Conservation (phyloP, 2,329 filamentous ascomycete genomes). For the Davidsoniella australis region DNA sequence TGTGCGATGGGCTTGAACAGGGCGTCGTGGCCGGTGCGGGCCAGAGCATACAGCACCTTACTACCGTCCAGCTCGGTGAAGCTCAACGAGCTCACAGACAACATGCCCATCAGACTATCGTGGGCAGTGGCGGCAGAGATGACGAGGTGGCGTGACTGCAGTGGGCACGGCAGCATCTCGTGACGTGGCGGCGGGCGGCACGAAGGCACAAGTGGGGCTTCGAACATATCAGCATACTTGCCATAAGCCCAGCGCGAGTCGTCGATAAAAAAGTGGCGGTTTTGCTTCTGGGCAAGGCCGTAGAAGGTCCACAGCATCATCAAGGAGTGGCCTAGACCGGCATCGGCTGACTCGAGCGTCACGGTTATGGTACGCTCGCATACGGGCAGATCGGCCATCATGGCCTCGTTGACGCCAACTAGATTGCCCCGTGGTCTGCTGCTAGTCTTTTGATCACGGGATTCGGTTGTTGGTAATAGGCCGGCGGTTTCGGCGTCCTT, state of each 20-base stretch:
- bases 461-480: constrained; percentile 32
- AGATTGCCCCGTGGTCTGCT: constrained; percentile 22
- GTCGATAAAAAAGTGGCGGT: constrained; percentile 66
- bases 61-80: constrained; percentile 27
- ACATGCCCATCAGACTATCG: constrained; percentile 28
- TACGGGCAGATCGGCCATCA: constrained; percentile 31
- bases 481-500: constrained; percentile 49
- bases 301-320: constrained; percentile 75
- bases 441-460: constrained; percentile 21
- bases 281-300: constrained; percentile 57
- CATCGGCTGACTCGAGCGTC: constrained; percentile 54
- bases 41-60: constrained; percentile 48
- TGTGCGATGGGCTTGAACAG: constrained; percentile 53
- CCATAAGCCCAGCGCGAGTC: constrained; percentile 75
- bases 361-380: constrained; percentile 63
- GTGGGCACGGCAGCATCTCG: constrained; percentile 66
- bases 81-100: constrained; percentile 23
- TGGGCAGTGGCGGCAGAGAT: constrained; percentile 51
- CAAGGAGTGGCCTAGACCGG: constrained; percentile 59
- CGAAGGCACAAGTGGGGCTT: constrained; percentile 42
- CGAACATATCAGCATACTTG: constrained; percentile 55
- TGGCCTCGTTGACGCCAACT: constrained; percentile 30
- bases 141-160: constrained; percentile 55
- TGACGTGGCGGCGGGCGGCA: constrained; percentile 58
- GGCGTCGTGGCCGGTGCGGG: constrained; percentile 52